Conservation (phyloP, 2,329 filamentous ascomycete genomes). For the Didymella keratinophila region DNA sequence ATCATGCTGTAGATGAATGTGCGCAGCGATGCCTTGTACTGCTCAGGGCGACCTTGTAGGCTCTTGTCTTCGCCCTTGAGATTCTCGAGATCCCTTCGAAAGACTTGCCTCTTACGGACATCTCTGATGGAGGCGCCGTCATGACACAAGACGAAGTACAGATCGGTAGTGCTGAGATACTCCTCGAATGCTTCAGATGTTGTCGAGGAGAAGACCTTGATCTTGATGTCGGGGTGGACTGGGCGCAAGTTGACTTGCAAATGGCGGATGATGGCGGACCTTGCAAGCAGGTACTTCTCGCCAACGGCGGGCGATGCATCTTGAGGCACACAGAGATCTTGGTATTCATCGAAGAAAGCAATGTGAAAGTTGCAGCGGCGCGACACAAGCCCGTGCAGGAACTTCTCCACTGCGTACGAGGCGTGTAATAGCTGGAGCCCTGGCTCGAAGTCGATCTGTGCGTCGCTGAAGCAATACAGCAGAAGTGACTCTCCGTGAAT, state of each 20-base stretch:
- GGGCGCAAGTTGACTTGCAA: slow-evolving; percentile 57
- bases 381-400: slow-evolving; percentile 66
- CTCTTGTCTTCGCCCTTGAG: slow-evolving; percentile 30
- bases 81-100: slow-evolving; percentile 29
- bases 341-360: slow-evolving; percentile 70
- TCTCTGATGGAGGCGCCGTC: slow-evolving; percentile 60
- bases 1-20: slow-evolving; percentile 65
- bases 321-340: slow-evolving; percentile 64
- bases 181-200: slow-evolving; percentile 60
- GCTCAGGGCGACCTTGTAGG: slow-evolving; percentile 30
- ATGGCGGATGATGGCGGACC: slow-evolving; percentile 71
- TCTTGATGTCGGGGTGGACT: slow-evolving; percentile 52
- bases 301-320: slow-evolving; percentile 42
- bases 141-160: slow-evolving; percentile 74
- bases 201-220: slow-evolving; percentile 59
- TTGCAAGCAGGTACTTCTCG: slow-evolving; percentile 67
- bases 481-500: slow-evolving; percentile 79
- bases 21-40: slow-evolving; percentile 48
- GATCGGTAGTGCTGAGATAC: slow-evolving; percentile 63
- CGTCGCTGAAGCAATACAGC: slow-evolving; percentile 67
- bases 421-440: slow-evolving; percentile 78
- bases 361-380: slow-evolving; percentile 76
- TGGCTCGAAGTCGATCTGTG: slow-evolving; percentile 68
- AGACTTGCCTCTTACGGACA: slow-evolving; percentile 29
- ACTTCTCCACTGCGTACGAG: slow-evolving; percentile 71